phyloP scores from a whole-genome alignment of 805 yeast genomes.

The Cephaloascus fragrans region DNA sequence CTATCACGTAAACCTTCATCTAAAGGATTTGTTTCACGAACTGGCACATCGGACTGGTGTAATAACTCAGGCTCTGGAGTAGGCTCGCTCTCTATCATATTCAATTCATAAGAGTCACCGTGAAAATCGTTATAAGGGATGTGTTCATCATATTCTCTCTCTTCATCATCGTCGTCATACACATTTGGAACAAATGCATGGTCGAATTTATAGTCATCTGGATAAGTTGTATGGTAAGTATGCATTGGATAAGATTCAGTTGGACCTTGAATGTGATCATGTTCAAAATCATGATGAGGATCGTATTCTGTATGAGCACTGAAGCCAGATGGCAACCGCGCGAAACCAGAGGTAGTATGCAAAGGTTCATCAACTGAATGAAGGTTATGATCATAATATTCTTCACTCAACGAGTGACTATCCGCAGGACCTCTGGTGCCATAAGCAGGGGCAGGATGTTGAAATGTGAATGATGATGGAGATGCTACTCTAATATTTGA shows the following conservation, averaged over 20 bases:
- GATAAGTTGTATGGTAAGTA: background rate
- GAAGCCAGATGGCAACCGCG: background rate
- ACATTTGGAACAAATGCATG: constrained; percentile 18
- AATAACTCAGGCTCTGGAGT: background rate
- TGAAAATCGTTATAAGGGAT: constrained; percentile 12
- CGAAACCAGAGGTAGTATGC: background rate
- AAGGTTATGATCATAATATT: background rate
- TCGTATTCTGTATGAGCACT: background rate
- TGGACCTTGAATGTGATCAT: too few species aligned
- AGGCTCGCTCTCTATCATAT: constrained; percentile 7
- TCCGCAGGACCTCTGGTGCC: background rate
- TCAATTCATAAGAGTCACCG: constrained; percentile 13
- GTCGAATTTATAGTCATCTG: constrained; percentile 3
- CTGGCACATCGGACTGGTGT: background rate
- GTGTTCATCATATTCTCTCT: constrained; percentile 9
- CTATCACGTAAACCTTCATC: background rate
- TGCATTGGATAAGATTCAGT: background rate
- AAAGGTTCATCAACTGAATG: background rate
- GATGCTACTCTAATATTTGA: background rate
- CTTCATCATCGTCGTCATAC: constrained; percentile 15
- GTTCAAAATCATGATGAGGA: background rate
- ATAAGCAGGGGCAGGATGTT: background rate
- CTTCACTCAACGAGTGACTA: background rate
- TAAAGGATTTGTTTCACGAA: background rate
- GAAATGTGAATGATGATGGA: background rate